These are phyloP conservation scores for Vitis amurensis DNA, from an alignment of 164 flowering plant species.

Conservation along the genomic window DNA sequence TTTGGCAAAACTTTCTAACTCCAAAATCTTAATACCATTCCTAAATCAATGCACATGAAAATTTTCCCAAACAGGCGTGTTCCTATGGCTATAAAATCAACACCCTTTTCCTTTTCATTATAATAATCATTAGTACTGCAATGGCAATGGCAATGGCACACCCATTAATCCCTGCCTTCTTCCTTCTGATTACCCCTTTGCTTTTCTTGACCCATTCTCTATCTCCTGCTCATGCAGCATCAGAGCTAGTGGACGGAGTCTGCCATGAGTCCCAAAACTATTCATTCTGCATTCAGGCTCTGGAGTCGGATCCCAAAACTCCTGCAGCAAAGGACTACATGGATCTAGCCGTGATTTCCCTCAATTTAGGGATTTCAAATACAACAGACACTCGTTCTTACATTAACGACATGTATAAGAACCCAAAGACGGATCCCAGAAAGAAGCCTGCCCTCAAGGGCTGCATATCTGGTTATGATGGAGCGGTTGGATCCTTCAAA, in stretches of 20 bases:
- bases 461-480: not conserved
- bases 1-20: no score
- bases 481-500: not conserved
- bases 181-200: not conserved
- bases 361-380: not conserved
- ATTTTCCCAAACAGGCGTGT: no score
- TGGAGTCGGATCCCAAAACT: not conserved
- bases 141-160: no score
- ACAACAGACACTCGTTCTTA: not conserved
- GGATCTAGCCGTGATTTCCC: not conserved
- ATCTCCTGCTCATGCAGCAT: not conserved
- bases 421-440: not conserved
- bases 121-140: no score
- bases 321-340: not conserved
- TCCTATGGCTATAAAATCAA: no score
- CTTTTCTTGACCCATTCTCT: not conserved
- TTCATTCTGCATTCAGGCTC: not conserved
- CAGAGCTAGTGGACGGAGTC: not conserved
- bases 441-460: not conserved
- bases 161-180: not conserved
- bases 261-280: not conserved
- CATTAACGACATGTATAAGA: not conserved
- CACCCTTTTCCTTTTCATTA: no score
- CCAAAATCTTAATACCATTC: no score
- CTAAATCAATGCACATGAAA: no score